Evolutionary conservation across 441 rosid species (phyloP).

Genomic region (Bruguiera hainesii): DNA sequence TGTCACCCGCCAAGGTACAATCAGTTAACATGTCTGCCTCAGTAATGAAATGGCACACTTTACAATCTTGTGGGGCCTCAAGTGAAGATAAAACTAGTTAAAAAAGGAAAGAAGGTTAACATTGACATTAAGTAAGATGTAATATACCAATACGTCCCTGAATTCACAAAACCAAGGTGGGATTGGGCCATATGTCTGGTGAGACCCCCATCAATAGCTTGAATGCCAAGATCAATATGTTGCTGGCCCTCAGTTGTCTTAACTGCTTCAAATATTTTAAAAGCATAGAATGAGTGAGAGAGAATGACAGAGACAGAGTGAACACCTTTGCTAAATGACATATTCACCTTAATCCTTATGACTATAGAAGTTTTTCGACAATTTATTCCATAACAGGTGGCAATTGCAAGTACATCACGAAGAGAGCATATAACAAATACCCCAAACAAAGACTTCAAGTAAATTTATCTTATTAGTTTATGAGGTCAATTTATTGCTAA

Average conservation of each 20-base stretch:
- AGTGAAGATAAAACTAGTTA: not conserved
- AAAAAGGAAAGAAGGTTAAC: not conserved
- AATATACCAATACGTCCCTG: constrained; percentile 16
- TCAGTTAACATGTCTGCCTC: no score
- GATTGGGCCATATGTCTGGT: constrained; percentile 9
- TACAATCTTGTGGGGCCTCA: not conserved
- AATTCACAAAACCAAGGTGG: constrained; percentile 14
- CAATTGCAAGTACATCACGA: no score
- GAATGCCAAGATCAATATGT: constrained; percentile 3
- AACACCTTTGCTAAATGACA: not conserved
- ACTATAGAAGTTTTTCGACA: no score
- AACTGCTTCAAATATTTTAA: constrained; percentile 20
- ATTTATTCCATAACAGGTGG: no score
- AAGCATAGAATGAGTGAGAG: not conserved
- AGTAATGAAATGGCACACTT: no score
- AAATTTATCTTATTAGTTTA: not conserved
- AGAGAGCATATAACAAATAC: no score
- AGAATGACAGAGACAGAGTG: no score
- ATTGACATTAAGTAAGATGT: not conserved
- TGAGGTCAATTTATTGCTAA: not conserved
- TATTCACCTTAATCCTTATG: not conserved
- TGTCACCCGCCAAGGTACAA: no score
- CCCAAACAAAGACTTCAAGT: no score
- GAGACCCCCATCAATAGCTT: constrained; percentile 6
- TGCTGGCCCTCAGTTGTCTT: constrained; percentile 4